Percentiles rank a stretch among this genome's conserved stretches.
Conservation (phyloP, 2,329 filamentous ascomycete genomes). For the Fusarium sp. region DNA sequence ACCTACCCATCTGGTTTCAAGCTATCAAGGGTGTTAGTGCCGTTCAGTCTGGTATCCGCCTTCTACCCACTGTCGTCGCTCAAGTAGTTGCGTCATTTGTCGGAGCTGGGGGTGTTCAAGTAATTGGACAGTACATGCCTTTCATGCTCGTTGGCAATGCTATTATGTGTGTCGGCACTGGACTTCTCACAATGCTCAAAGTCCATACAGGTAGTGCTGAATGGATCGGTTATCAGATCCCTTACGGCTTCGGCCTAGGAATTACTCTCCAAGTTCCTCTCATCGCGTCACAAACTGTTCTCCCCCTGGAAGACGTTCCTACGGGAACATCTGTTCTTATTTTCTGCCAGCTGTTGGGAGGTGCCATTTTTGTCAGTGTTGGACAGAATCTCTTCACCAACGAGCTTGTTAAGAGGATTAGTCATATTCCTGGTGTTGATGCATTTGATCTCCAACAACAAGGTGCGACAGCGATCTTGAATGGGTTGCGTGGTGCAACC, state of each 20-base stretch:
- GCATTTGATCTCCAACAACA: background rate
- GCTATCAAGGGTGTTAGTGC: conserved; percentile 19
- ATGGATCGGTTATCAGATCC: conserved; percentile 63
- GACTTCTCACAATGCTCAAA: conserved; percentile 39
- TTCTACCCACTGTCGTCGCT: conserved; percentile 9
- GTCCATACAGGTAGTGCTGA: conserved; percentile 50
- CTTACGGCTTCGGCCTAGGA: conserved; percentile 61
- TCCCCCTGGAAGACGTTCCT: conserved; percentile 59
- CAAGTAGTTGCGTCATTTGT: conserved; percentile 28
- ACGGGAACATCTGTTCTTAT: conserved; percentile 60
- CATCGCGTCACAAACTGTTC: conserved; percentile 61
- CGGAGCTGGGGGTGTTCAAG: conserved; percentile 14
- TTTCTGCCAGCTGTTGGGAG: conserved; percentile 64
- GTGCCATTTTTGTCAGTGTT: conserved; percentile 43
- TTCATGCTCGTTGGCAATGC: conserved; percentile 35
- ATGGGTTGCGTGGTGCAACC: background rate
- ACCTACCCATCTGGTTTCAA: conserved; percentile 35
- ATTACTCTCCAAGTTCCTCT: conserved; percentile 60
- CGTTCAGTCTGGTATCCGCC: conserved; percentile 21
- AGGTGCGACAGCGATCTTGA: background rate
- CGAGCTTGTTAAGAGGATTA: conserved; percentile 16
- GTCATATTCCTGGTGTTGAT: conserved; percentile 1
- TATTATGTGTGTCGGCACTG: conserved; percentile 29
- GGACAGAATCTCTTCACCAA: conserved; percentile 32
- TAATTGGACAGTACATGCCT: conserved; percentile 36